phyloP scores from a whole-genome alignment of 768 basidiomycete genomes.

The Holtermannia corniformis region DNA sequence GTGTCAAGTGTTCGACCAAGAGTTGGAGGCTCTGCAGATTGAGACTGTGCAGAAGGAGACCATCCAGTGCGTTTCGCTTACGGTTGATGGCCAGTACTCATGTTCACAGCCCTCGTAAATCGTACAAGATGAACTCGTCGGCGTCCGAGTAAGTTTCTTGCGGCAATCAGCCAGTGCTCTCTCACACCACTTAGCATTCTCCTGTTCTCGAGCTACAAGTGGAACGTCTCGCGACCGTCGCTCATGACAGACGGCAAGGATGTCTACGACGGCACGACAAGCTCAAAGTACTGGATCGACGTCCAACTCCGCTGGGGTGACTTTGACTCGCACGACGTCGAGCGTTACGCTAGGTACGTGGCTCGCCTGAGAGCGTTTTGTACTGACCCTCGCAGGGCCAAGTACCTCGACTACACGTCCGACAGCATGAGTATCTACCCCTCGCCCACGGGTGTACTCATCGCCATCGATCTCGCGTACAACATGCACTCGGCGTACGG shows the following conservation, averaged over 20 bases:
- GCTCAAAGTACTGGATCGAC: conserved; percentile 98
- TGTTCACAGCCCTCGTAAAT: conserved; percentile 70
- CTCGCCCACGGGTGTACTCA: conserved; percentile 96
- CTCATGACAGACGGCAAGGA: conserved; percentile 94
- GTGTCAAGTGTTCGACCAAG: conserved; percentile 99
- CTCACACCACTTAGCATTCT: conserved; percentile 64
- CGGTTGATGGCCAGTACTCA: neutral
- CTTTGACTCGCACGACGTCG: conserved; percentile 98
- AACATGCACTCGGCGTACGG: conserved; percentile 98
- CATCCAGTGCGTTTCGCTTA: conserved; percentile 49
- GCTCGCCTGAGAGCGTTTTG: too few relatives aligned
- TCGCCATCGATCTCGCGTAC: conserved; percentile 96
- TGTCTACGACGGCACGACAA: conserved; percentile 92
- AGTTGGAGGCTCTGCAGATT: conserved; percentile 93
- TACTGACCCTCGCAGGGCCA: too few relatives aligned
- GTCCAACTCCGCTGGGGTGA: conserved; percentile 57
- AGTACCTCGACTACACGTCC: conserved; percentile 84
- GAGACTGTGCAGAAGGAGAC: conserved; percentile 99
- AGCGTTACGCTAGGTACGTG: conserved; percentile 95
- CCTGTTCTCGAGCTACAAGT: conserved; percentile 80
- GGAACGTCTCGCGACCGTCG: conserved; percentile 95
- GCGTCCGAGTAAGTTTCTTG: conserved; percentile 58
- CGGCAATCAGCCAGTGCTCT: neutral
- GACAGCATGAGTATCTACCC: conserved; percentile 99
- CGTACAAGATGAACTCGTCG: conserved; percentile 99